These are phyloP conservation scores for Lotus japonicus DNA, from an alignment of 306 rosid genomes.

Conservation along the genomic window DNA sequence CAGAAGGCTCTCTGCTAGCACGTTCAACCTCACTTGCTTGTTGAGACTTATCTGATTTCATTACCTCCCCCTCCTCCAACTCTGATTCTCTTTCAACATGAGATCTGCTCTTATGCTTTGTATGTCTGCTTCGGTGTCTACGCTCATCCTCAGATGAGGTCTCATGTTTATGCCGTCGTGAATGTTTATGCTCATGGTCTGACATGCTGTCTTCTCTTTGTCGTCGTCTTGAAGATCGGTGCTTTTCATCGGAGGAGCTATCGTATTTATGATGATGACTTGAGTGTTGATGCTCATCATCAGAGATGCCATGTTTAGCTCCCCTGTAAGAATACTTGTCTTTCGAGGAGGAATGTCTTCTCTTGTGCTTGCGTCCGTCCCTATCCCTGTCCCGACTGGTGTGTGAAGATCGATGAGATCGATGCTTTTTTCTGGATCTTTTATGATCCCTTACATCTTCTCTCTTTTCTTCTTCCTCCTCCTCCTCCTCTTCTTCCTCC, in stretches of 20 bases:
- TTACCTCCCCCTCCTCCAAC: slow-evolving; percentile 67
- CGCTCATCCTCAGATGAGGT: slow-evolving; percentile 43
- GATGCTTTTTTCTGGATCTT: slow-evolving; percentile 50
- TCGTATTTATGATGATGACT: slow-evolving; percentile 23
- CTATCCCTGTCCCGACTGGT: slow-evolving; percentile 27
- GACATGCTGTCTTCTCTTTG: slow-evolving; percentile 19
- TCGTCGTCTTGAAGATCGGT: slow-evolving; percentile 13
- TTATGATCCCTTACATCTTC: slow-evolving; percentile 38
- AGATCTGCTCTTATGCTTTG: slow-evolving; percentile 29
- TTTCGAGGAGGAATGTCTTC: slow-evolving; percentile 47
- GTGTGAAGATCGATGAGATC: slow-evolving; percentile 50
- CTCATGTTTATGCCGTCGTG: slow-evolving; percentile 23
- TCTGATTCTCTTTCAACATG: slow-evolving; percentile 32
- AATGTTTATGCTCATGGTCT: slow-evolving; percentile 32
- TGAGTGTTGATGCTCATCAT: slow-evolving; percentile 30
- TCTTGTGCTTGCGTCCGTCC: slow-evolving; percentile 44
- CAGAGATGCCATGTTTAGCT: slow-evolving; percentile 33
- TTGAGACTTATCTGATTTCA: slow-evolving; percentile 38
- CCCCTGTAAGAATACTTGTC: slow-evolving; percentile 25
- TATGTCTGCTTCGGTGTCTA: slow-evolving; percentile 22
- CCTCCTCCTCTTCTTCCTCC: slow-evolving; percentile 28
- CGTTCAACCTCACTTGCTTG: slow-evolving; percentile 28
- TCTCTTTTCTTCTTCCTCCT: slow-evolving; percentile 3
- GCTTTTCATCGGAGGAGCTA: slow-evolving; percentile 34
- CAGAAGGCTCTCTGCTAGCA: slow-evolving; percentile 56